Base-by-base conservation (phyloP, 164 flowering plant genomes). In the Macadamia integrifolia region DNA sequence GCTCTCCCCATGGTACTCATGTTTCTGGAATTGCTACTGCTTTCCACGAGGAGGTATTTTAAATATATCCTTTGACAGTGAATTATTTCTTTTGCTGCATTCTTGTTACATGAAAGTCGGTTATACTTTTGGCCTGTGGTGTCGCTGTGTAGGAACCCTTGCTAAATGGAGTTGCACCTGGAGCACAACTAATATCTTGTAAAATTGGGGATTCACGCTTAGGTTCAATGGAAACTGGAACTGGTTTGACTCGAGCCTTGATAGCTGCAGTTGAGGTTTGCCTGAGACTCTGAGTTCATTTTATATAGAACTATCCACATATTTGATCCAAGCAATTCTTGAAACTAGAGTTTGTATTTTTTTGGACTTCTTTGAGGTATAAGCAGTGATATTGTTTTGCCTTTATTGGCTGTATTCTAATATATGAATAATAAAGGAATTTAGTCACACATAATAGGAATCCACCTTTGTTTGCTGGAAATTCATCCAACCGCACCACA, bases 171-270 rank as follows among this genome's bases (percentile, higher is more conserved):
- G 82, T 88, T 77, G 98, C 98, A 67, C 98, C 98, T 67, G 98
- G 98, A 61, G 98, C 98, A 69, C 98, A 93, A 65, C 23, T 93
- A 46, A 84, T 93, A 72, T 93, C 98, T 59, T 93, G 98, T 72
- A 93, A 91, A 83, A 93, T 93, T 80, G 97, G 97, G 43, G 98
- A 93, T 70, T 74, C 97, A 10, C 92, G 98, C 60, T 80, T 93
- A 62, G 96, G 96, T 59, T 91, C 97, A 70, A 93, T 93, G 98
- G 97, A 92, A 81, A 94, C 99, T n/a, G 99, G 99, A 77, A 94
- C 99, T 68, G 99, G 99, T 31, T 83, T 94, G 79, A 86, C 83
- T 60, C 80, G 99, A 68, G 99, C 99, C 44, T 63, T 94, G 63
- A 92, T 94, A 71, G 96, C 99, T 66, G 96, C 87, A 67, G 95